Percentiles rank a stretch among this genome's conserved stretches.
phyloP scores from a whole-genome alignment of 257 asterid species.

The Lycium barbarum region DNA sequence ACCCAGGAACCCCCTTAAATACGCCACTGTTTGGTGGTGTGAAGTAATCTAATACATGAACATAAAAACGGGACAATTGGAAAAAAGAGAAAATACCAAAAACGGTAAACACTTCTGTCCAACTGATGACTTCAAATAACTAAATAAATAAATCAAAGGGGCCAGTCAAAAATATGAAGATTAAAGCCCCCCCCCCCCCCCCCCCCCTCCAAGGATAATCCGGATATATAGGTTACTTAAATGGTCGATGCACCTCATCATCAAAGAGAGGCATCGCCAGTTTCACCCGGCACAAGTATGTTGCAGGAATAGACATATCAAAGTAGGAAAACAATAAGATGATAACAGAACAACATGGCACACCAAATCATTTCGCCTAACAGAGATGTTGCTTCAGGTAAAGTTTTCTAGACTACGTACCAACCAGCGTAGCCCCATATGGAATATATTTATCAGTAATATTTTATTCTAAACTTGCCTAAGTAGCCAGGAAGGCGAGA shows the following conservation, averaged over 20 bases:
- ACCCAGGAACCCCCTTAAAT: background rate
- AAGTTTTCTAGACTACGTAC: background rate
- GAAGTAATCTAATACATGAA: constrained; percentile 11
- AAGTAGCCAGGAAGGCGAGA: constrained; percentile 98
- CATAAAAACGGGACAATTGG: background rate
- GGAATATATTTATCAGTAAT: constrained; percentile 8
- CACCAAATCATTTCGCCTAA: background rate
- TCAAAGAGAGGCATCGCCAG: constrained; percentile 1
- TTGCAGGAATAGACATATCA: constrained; percentile 9
- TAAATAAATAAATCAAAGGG: background rate
- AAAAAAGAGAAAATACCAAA: constrained; percentile 6
- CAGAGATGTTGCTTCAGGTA: background rate
- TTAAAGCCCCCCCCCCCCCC: background rate
- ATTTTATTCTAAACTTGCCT: constrained; percentile 53
- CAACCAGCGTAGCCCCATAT: background rate
- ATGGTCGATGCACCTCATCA: constrained; percentile 6
- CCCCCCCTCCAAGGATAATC: background rate
- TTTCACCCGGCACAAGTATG: background rate
- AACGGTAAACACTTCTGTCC: background rate
- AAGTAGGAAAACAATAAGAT: constrained; percentile 19
- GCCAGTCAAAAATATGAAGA: background rate
- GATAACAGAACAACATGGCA: background rate
- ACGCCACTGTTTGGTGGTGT: background rate
- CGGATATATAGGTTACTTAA: background rate
- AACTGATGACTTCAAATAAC: background rate